Evolutionary conservation across 495 filamentous ascomycete species (phyloP), one percentile per base, ranked within the genome.

Genomic region (Ascobolus immersus): DNA sequence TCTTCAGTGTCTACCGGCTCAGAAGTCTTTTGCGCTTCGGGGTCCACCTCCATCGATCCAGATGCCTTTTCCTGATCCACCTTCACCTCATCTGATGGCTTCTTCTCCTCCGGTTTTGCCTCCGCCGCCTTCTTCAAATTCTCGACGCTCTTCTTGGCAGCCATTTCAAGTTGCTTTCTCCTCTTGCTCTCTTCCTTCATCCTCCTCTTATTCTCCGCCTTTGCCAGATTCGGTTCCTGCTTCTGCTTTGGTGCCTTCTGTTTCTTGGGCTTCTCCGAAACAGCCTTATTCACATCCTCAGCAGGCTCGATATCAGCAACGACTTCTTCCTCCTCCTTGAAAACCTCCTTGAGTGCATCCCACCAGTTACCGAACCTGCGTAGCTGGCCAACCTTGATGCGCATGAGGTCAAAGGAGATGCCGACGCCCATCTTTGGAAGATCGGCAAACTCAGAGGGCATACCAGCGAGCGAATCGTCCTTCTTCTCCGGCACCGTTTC

Each of bases 381-480:
- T 37, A 93, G 75, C 43, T 93, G 79, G 5, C 74, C 63, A 8
- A 93, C 60, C 52, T 69, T 71, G 24, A 90, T 62, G 8, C 69
- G 57, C 77, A 93, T 91, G 40, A 76, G 69, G 48, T 96, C 86
- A 55, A 90, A 91, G 0, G 76, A 79, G n/a, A 78, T 61, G 19
- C 73, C 60, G 27, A 81, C 58, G 4, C 73, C 71, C 49, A 65
- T 58, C 36, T 31, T 31, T n/a, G n/a, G n/a, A n/a, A n/a, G n/a
- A n/a, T n/a, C n/a, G n/a, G n/a, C n/a, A n/a, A 57, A 51, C 21
- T 35, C 39, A 21, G 32, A 17, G n/a, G n/a, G n/a, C n/a, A n/a
- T n/a, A 17, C 24, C 4, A 9, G 18, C 10, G 27, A 13, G 8
- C 13, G 13, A 4, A 15, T 33, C 12, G 23, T 8, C 12, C 8